Percentiles rank a stretch among this genome's conserved stretches.
These are phyloP conservation scores for Melianthus villosus DNA, from an alignment of 441 rosid species.

Conservation along the genomic window DNA sequence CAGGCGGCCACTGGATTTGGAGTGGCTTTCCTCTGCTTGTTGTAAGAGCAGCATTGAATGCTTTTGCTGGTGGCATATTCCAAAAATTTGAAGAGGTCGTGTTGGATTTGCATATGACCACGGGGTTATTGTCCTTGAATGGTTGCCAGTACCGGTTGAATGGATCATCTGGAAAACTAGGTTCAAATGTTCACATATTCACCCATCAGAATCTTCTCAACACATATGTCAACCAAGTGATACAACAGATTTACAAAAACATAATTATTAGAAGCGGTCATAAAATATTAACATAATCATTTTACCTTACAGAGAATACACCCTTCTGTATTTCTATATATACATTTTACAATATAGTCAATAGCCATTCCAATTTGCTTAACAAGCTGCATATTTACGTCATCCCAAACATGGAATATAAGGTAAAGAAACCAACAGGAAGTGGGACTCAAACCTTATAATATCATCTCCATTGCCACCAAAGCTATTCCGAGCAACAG, in stretches of 20 bases:
- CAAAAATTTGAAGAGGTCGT: constrained; percentile 42
- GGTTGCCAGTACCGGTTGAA: constrained; percentile 71
- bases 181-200: constrained; percentile 16
- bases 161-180: constrained; percentile 72
- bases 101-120: constrained; percentile 22
- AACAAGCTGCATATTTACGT: too few species aligned
- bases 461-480: constrained; percentile 25
- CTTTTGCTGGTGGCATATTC: constrained; percentile 54
- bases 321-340: too few species aligned
- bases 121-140: constrained; percentile 25
- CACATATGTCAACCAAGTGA: too few species aligned
- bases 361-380: too few species aligned
- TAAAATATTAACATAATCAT: too few species aligned
- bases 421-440: not conserved
- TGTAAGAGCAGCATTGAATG: constrained; percentile 39
- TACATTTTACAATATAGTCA: too few species aligned
- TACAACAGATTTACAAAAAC: too few species aligned
- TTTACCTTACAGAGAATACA: too few species aligned
- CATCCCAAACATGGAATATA: too few species aligned
- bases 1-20: constrained; percentile 41
- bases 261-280: too few species aligned
- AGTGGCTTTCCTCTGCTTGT: constrained; percentile 39
- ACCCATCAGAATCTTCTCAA: constrained; percentile 11
- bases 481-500: constrained; percentile 43
- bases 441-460: constrained; percentile 27